phyloP scores from a whole-genome alignment of 2,329 filamentous ascomycete genomes.

The Hypoxylon sp. region DNA sequence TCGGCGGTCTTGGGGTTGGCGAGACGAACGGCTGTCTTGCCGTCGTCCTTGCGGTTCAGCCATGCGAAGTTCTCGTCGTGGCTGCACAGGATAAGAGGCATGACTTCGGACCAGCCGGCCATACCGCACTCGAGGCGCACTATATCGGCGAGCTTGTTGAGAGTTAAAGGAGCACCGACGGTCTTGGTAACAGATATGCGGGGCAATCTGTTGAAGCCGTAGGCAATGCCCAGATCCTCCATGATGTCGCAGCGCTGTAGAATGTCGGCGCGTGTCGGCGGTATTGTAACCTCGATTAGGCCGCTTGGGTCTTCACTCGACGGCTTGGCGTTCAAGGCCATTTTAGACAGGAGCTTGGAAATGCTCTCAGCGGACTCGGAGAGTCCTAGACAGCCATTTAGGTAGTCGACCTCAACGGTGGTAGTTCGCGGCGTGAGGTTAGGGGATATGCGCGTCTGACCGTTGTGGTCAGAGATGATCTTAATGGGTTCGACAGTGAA shows the following conservation, averaged over 20 bases:
- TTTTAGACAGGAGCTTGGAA: conserved; percentile 85
- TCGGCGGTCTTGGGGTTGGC: conserved; percentile 85
- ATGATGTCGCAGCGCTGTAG: conserved; percentile 98
- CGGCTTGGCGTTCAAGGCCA: conserved; percentile 87
- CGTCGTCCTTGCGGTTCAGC: conserved; percentile 84
- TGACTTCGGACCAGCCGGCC: conserved; percentile 95
- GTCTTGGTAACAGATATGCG: conserved; percentile 88
- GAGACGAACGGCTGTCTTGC: conserved; percentile 77
- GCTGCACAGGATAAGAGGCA: conserved; percentile 96
- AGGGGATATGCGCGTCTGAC: conserved; percentile 84
- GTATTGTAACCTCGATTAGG: conserved; percentile 85
- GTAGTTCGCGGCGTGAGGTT: conserved; percentile 82
- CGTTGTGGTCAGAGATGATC: conserved; percentile 92
- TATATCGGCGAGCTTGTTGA: conserved; percentile 97
- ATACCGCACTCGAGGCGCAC: conserved; percentile 90
- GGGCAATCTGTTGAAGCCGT: conserved; percentile 97
- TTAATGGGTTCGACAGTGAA: conserved; percentile 96
- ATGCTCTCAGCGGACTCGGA: conserved; percentile 80
- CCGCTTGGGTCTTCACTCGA: conserved; percentile 75
- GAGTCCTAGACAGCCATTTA: conserved; percentile 93
- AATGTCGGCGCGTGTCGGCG: conserved; percentile 92
- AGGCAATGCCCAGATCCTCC: conserved; percentile 97
- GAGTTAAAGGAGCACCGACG: conserved; percentile 86
- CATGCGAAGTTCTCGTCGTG: conserved; percentile 98
- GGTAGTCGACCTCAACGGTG: conserved; percentile 89